Evolutionary conservation across 2,329 filamentous ascomycete genomes (phyloP).

Genomic region (Gnomoniopsis smithogilvyi): DNA sequence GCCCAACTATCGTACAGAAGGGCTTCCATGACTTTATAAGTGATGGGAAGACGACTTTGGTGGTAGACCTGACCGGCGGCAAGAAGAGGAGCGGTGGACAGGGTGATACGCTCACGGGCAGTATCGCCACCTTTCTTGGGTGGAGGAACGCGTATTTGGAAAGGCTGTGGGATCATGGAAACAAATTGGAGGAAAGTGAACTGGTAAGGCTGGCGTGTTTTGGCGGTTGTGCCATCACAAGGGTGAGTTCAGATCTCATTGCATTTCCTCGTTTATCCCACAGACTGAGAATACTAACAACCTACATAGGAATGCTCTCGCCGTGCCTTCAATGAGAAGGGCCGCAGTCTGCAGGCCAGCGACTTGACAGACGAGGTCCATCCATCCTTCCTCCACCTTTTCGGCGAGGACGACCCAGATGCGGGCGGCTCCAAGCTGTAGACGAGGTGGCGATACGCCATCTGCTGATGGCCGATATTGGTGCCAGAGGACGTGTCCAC

Average conservation of each 20-base stretch:
- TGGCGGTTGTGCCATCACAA: slow-evolving; percentile 82
- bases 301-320: slow-evolving; percentile 70
- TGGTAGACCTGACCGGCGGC: slow-evolving; percentile 76
- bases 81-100: slow-evolving; percentile 90
- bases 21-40: slow-evolving; percentile 79
- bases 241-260: slow-evolving; percentile 47
- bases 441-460: neutral
- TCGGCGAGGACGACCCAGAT: slow-evolving; percentile 64
- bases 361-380: slow-evolving; percentile 92
- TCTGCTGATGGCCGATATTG: neutral
- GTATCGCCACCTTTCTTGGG: slow-evolving; percentile 80
- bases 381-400: slow-evolving; percentile 71
- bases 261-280: neutral
- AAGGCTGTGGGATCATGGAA: slow-evolving; percentile 67
- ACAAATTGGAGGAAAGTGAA: slow-evolving; percentile 32
- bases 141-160: slow-evolving; percentile 89
- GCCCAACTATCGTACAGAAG: slow-evolving; percentile 91
- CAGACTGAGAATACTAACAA: slow-evolving; percentile 10
- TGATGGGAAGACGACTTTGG: slow-evolving; percentile 71
- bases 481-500: neutral
- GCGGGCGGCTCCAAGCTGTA: slow-evolving; percentile 33
- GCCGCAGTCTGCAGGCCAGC: slow-evolving; percentile 84
- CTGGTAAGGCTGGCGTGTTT: slow-evolving; percentile 78
- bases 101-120: slow-evolving; percentile 90
- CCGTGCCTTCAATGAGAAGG: slow-evolving; percentile 80